These are phyloP conservation scores for Aspergillus panamensis DNA, from an alignment of 495 filamentous ascomycete genomes.

Conservation along the genomic window DNA sequence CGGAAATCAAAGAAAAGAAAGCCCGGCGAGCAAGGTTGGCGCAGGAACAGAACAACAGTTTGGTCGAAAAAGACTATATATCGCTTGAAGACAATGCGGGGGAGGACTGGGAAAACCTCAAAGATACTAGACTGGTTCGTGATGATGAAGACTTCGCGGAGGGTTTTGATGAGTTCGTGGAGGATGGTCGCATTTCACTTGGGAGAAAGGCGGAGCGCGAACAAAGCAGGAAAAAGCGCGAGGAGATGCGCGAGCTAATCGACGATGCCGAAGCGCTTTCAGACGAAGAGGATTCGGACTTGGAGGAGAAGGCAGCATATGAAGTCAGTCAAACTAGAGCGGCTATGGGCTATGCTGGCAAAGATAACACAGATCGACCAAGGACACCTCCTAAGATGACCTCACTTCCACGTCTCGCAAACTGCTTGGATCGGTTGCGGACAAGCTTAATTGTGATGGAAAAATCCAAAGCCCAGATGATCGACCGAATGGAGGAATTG, in stretches of 20 bases:
- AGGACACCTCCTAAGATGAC: slow-evolving; percentile 58
- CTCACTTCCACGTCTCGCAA: slow-evolving; percentile 51
- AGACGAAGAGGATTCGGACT: slow-evolving; percentile 72
- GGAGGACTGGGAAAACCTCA: slow-evolving; percentile 46
- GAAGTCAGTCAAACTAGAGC: slow-evolving; percentile 83
- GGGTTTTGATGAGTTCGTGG: slow-evolving; percentile 88
- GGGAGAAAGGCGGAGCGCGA: slow-evolving; percentile 79
- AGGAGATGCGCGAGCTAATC: slow-evolving; percentile 82
- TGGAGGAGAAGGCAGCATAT: slow-evolving; percentile 78
- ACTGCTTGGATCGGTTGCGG: slow-evolving; percentile 48
- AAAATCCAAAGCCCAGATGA: slow-evolving; percentile 48
- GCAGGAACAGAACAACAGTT: slow-evolving; percentile 62
- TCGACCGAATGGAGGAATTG: slow-evolving; percentile 58
- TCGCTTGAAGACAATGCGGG: slow-evolving; percentile 60
- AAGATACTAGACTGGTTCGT: slow-evolving; percentile 68
- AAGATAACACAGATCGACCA: slow-evolving; percentile 40
- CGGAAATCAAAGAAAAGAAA: slow-evolving; percentile 93
- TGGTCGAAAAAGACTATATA: slow-evolving; percentile 76
- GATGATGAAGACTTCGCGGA: slow-evolving; percentile 96
- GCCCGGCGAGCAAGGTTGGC: slow-evolving; percentile 76
- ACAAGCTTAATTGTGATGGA: slow-evolving; percentile 54
- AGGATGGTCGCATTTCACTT: slow-evolving; percentile 76
- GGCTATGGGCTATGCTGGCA: slow-evolving; percentile 66
- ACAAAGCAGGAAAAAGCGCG: slow-evolving; percentile 59
- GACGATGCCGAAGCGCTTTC: slow-evolving; percentile 66